phyloP scores from a whole-genome alignment of 768 basidiomycete genomes.

The Termitomyces sp. region DNA sequence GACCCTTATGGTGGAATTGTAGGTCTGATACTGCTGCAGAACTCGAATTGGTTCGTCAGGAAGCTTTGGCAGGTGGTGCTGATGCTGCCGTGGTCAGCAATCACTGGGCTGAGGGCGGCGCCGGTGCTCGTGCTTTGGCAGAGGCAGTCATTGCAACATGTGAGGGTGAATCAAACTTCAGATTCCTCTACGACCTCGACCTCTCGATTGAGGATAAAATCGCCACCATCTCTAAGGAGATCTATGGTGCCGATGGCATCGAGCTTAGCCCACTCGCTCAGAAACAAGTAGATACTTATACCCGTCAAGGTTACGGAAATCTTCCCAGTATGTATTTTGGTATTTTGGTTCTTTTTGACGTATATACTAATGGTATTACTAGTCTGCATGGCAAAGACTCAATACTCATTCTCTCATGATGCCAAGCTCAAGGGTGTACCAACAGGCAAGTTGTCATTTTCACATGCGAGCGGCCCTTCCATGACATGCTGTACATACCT shows the following conservation, averaged over 20 bases:
- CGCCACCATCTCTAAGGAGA: conserved; percentile 76
- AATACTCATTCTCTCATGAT: conserved; percentile 96
- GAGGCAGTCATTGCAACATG: conserved; percentile 89
- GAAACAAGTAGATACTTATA: conserved; percentile 87
- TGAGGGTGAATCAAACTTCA: conserved; percentile 78
- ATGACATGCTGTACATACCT: neutral
- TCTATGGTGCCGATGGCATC: conserved; percentile 92
- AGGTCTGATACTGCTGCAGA: conserved; percentile 91
- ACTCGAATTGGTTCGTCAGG: conserved; percentile 74
- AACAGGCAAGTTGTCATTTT: conserved; percentile 39
- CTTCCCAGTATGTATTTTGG: conserved; percentile 60
- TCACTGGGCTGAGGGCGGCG: conserved; percentile 97
- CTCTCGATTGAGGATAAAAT: conserved; percentile 88
- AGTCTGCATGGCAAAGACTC: conserved; percentile 98
- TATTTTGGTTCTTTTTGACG: neutral
- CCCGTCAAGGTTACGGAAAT: conserved; percentile 76
- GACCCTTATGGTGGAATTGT: conserved; percentile 1
- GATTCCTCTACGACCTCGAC: conserved; percentile 88
- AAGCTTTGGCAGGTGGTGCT: conserved; percentile 80
- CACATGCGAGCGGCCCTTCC: neutral
- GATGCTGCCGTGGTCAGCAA: conserved; percentile 94
- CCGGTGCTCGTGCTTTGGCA: conserved; percentile 84
- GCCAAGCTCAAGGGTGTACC: conserved; percentile 88
- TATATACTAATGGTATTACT: conserved; percentile 13
- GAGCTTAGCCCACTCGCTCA: conserved; percentile 79